Evolutionary conservation across 192 early-diverging fungal genomes (phyloP), one percentile per base, ranked within the genome.

Genomic region (Cladochytrium replicatum): DNA sequence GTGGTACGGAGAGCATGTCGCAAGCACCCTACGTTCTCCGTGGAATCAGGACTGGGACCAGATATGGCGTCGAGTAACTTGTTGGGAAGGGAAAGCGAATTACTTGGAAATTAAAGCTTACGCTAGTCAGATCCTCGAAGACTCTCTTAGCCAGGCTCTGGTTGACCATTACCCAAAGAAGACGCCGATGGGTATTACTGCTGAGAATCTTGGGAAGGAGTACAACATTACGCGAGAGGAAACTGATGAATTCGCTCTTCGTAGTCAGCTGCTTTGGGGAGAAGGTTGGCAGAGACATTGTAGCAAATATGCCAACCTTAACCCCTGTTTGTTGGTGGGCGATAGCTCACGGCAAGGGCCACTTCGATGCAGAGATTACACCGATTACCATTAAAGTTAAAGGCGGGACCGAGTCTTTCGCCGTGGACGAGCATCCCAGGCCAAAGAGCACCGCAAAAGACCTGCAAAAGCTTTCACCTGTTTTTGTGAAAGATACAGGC

Each of bases 1-100:
- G 91, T 54, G 91, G 93, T 46, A 58, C 90, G 25, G 93, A 97
- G 66, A 91, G 70, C 70, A 97, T 97, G 93, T 82, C 82, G 48
- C 82, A 90, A 64, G 83, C 93, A 15, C 91, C 91, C 29, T 94
- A 90, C 54, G 82, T 77, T 23, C 63, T 93, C 39, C 69, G 83
- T 32, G 82, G 82, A 41, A 72, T 81, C 44, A 82, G 93, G 47
- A 87, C 83, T 67, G 90, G 90, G 26, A 83, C 85, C 24, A 72
- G 86, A 42, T 88, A 88, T 52, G 93, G 93, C 15, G 71, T 84
- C 32, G 91, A 94, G 58, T 66, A 43, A 42, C 50, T 55, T 2
- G n/a, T n/a, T n/a, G n/a, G n/a, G n/a, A n/a, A n/a, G n/a, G n/a
- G n/a, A n/a, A n/a, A n/a, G n/a, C n/a, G n/a, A n/a, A n/a, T n/a